Conservation (phyloP, 2,329 filamentous ascomycete genomes). For the Chrysoporthe puriensis region DNA sequence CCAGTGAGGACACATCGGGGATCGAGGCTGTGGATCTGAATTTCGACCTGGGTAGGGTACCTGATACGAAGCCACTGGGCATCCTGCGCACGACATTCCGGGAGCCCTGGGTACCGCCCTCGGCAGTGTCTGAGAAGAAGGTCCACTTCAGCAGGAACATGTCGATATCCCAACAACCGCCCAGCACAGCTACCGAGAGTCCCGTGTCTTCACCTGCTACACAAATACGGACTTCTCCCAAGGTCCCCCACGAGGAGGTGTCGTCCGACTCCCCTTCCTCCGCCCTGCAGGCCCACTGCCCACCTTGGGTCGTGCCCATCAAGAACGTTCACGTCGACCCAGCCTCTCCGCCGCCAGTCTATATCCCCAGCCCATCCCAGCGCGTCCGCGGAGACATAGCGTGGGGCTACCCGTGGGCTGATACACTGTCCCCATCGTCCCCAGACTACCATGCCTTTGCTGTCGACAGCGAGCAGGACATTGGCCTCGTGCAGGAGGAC, state of each 20-base stretch:
- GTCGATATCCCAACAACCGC: not conserved
- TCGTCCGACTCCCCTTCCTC: not conserved
- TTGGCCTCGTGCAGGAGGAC: not conserved
- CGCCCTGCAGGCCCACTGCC: not conserved
- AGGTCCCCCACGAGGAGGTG: not conserved
- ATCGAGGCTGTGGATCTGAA: not conserved
- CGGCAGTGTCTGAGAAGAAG: not conserved
- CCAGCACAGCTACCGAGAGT: not conserved
- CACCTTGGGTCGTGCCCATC: not conserved
- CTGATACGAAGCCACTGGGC: not conserved
- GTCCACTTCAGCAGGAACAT: not conserved
- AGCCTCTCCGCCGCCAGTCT: not conserved
- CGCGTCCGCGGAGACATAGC: not conserved
- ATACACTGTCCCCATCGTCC: not conserved
- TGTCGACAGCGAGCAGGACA: not conserved
- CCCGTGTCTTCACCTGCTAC: not conserved
- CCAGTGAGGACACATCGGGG: no score
- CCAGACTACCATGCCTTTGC: not conserved
- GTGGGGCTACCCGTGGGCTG: constrained; percentile 1
- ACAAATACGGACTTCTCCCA: not conserved
- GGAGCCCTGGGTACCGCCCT: not conserved
- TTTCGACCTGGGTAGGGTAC: not conserved
- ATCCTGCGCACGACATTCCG: not conserved
- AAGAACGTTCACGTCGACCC: not conserved
- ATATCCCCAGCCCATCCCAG: not conserved